Evolutionary conservation across 495 filamentous ascomycete species (phyloP), one percentile per base, ranked within the genome.

Genomic region (Filosporella fistucella): DNA sequence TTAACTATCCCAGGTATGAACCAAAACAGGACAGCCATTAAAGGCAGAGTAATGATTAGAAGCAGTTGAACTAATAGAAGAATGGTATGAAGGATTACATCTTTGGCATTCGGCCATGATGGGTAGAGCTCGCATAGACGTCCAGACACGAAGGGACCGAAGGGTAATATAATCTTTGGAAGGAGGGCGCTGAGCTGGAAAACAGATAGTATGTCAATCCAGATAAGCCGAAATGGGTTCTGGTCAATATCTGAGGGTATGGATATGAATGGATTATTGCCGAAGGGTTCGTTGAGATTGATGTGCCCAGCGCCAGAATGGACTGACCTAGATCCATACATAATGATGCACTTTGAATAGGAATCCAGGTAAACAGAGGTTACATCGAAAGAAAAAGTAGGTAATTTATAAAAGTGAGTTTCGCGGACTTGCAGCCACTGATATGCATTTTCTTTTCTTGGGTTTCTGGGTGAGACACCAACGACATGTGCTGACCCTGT

Each of bases 41-140:
- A 0, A 2, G 47, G 48, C 3, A 52, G 20, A 51, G 59, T 52
- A 26, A 45, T 13, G 4, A 76, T 57, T 3, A 75, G 3, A 22
- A 77, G 62, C 2, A 71, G 30, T 1, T 78, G 80, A 12, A 82
- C 46, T 0, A 78, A 43, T 9, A 69, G 51, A 5, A 84, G 66
- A 39, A 77, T 45, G 1, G 64, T 32, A 47, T 85, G 81, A 12
- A 2, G 64, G 61, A 35, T 75, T 68, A 24, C 81, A 61, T 61
- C 84, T 77, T 46, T 74, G 70, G 28, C 67, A 59, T 40, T 56
- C 67, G 28, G 68, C 75, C 54, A 65, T 63, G 54, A 66, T 16
- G 24, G 13, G 6, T 34, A 40, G 3, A 53, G 50, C 35, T 47
- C 50, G 14, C 18, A 75, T 51, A 66, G 63, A 54, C 67, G 7